A percentile compares a stretch with the other conserved stretches of the same genome.
Evolutionary conservation across 257 asterid species (phyloP).

Genomic region (Solanum habrochaites): DNA sequence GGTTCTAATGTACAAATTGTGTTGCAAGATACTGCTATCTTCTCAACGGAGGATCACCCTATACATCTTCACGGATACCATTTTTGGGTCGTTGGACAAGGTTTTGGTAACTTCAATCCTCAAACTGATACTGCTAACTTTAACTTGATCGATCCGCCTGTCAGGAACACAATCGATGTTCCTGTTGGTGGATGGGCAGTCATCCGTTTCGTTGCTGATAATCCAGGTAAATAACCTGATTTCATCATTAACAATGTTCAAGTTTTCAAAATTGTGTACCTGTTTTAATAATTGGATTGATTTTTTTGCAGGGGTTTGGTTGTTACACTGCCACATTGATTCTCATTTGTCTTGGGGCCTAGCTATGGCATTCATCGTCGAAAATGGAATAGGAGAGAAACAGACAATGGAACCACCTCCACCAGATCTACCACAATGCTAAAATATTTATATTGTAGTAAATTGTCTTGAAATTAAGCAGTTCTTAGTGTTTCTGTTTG

Average conservation of each 20-base stretch:
- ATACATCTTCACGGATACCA: constrained; percentile 70
- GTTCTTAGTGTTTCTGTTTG: neutral
- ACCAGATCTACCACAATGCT: constrained; percentile 47
- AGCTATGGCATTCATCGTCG: constrained; percentile 44
- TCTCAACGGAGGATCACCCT: constrained; percentile 56
- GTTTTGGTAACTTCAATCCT: constrained; percentile 48
- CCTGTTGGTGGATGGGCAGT: constrained; percentile 69
- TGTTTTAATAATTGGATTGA: neutral
- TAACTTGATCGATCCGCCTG: constrained; percentile 50
- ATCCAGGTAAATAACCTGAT: constrained; percentile 36
- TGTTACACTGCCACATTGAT: constrained; percentile 66
- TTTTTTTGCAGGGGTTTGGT: constrained; percentile 44
- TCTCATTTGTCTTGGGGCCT: constrained; percentile 58
- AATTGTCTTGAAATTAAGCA: neutral
- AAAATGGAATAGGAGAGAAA: constrained; percentile 34
- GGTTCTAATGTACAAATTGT: constrained; percentile 49
- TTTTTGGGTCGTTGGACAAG: constrained; percentile 49
- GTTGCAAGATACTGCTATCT: constrained; percentile 53
- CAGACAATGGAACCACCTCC: constrained; percentile 34
- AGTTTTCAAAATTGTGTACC: neutral
- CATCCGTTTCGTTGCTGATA: constrained; percentile 51
- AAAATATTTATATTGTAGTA: neutral
- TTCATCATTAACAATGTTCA: neutral
- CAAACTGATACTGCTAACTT: constrained; percentile 28
- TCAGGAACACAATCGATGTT: constrained; percentile 49